Percentiles rank a stretch among this genome's conserved stretches.
These are phyloP conservation scores for Termitomyces sp. DNA, from an alignment of 768 basidiomycete genomes.

Conservation along the genomic window DNA sequence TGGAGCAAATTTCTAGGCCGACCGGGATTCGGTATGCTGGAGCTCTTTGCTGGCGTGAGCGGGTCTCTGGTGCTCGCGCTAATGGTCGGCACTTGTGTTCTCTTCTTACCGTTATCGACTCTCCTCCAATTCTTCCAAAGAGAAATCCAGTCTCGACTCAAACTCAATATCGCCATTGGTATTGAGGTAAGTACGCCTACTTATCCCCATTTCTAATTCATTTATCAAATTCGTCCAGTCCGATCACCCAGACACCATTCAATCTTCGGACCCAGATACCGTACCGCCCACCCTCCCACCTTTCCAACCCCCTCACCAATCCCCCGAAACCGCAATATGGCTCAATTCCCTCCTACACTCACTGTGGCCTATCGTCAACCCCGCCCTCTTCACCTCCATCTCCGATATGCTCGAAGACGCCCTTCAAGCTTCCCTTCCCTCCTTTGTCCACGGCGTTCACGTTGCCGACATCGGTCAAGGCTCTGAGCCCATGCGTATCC, in stretches of 20 bases:
- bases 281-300: too few species aligned
- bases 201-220: background rate
- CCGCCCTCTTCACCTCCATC: conserved; percentile 51
- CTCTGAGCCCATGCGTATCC: conserved; percentile 61
- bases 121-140: background rate
- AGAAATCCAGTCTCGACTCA: background rate
- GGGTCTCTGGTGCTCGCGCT: conserved; percentile 23
- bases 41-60: conserved; percentile 16
- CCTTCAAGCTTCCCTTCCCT: conserved; percentile 48
- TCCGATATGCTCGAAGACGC: conserved; percentile 63
- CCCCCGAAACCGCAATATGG: conserved; percentile 45
- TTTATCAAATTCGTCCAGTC: background rate
- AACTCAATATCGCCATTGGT: background rate
- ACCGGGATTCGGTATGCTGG: conserved; percentile 13
- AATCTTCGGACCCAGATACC: background rate
- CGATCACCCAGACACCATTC: background rate
- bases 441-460: conserved; percentile 52
- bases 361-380: conserved; percentile 74
- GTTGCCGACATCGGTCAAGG: conserved; percentile 71
- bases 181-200: background rate
- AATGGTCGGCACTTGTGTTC: conserved; percentile 21
- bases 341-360: conserved; percentile 56
- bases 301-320: background rate
- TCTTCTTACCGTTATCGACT: background rate
- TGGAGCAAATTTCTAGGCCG: conserved; percentile 16